Conservation (phyloP, 768 basidiomycete genomes). For the Lyophyllum semitale region DNA sequence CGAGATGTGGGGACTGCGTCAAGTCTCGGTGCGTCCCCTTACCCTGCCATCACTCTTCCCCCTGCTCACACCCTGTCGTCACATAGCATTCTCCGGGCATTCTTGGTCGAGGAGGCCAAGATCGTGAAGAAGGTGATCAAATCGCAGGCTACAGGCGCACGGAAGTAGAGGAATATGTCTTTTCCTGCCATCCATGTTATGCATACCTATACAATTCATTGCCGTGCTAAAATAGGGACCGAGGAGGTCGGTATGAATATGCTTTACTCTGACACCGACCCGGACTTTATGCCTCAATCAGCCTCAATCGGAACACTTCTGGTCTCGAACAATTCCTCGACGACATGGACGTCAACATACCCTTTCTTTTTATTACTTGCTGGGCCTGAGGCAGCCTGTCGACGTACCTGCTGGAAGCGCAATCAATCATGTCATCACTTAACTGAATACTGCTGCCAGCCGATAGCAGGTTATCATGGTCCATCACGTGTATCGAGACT, state of each 20-base stretch:
- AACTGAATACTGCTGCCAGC: no score
- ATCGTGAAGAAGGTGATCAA: slow-evolving; percentile 99
- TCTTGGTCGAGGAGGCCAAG: slow-evolving; percentile 99
- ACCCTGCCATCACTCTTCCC: slow-evolving; percentile 2
- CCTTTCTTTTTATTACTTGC: no score
- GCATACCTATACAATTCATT: no score
- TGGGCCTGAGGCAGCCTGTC: no score
- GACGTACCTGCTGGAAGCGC: no score
- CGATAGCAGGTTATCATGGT: no score
- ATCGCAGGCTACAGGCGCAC: slow-evolving; percentile 54
- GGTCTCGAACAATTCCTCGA: no score
- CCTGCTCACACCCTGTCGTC: not conserved
- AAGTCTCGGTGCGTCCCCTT: slow-evolving; percentile 76
- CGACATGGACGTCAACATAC: no score
- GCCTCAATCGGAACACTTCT: no score
- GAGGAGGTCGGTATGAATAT: not conserved
- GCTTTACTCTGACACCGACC: not conserved
- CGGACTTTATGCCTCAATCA: no score
- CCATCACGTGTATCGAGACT: no score
- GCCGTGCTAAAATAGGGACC: not conserved
- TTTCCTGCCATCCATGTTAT: not conserved
- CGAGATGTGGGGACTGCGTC: slow-evolving; percentile 94
- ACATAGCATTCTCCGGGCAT: slow-evolving; percentile 90
- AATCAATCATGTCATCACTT: no score
- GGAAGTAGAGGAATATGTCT: slow-evolving; percentile 34